phyloP scores from a whole-genome alignment of 2,329 filamentous ascomycete species.

The Magnaporthiopsis incrustans region DNA sequence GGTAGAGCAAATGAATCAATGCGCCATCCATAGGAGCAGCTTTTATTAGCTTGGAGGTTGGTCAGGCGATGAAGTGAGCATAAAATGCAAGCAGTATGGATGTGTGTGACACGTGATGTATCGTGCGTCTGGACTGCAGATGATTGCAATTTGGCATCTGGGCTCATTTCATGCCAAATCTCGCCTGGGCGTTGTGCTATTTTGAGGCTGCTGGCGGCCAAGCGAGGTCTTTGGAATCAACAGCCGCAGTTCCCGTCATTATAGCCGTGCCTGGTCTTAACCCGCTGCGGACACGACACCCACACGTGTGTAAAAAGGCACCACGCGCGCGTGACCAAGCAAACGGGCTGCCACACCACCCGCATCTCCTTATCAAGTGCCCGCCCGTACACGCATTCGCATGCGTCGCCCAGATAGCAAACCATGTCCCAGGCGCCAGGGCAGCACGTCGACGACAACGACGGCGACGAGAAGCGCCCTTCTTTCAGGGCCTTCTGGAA shows the following conservation, averaged over 20 bases:
- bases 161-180: background rate
- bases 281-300: background rate
- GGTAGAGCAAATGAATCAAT: background rate
- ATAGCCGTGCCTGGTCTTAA: background rate
- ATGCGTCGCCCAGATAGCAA: background rate
- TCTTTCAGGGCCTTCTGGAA: conserved; percentile 43
- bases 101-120: too few relatives aligned
- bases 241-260: too few relatives aligned
- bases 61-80: too few relatives aligned
- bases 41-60: too few relatives aligned
- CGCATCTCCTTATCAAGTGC: background rate
- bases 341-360: too few relatives aligned
- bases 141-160: too few relatives aligned
- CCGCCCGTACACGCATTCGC: background rate
- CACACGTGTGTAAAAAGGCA: background rate
- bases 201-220: background rate
- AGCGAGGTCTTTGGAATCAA: background rate
- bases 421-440: background rate
- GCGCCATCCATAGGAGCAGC: background rate
- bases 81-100: too few relatives aligned
- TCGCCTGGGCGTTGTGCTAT: background rate
- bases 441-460: background rate
- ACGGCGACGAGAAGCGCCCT: conserved; percentile 21
- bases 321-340: background rate
- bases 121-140: too few relatives aligned